Base-by-base conservation (phyloP, 495 filamentous ascomycete genomes). In the Podospora tetraspora region DNA sequence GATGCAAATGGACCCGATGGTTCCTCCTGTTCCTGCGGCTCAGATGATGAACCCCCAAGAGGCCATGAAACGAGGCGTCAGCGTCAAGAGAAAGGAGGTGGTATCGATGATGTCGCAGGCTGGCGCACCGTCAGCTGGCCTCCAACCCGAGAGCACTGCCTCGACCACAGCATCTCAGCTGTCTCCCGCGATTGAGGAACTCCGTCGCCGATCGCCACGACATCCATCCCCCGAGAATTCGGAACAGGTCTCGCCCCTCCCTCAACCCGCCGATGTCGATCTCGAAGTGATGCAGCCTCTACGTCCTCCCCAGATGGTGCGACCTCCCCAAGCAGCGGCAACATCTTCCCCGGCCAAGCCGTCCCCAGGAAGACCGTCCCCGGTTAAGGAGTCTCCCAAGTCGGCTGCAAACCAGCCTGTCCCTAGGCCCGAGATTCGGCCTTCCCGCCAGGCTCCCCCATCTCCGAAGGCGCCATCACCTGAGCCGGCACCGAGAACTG, bases 61-160 rank as follows among this genome's bases (percentile, higher is more conserved):
- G n/a, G 74, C 29, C 3, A 27, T 82, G 59, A 75, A 78, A 66
- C 78, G 75, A 62, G 75, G 75, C 25, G 67, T 75, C 5, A 82
- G 77, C 59, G 30, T 81, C 34, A 84, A 79, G 75, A 70, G 83
- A 62, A 83, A 82, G 69, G 79, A 81, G 64, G 74, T 82, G 12
- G 68, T 72, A 7, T 78, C 76, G 13, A 61, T 70, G 1, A 32
- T 64, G 9, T 76, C 69, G 16, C 68, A 72, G n/a, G 68, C 69
- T 2, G 63, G 64, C 56, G 59, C 43, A 16, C 59, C 70, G 21
- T 64, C 64, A 0, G 59, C 66, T 0, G 57, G 25, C 5, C 70
- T 77, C 19, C 69, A 71, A 43, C 70, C 72, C 1, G 61, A 70
- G 11, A 60, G 32, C 6, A 59, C 32, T 37, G 78, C 66, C 1